phyloP scores from a whole-genome alignment of 2,329 filamentous ascomycete genomes.

The Cercospora citrullina region DNA sequence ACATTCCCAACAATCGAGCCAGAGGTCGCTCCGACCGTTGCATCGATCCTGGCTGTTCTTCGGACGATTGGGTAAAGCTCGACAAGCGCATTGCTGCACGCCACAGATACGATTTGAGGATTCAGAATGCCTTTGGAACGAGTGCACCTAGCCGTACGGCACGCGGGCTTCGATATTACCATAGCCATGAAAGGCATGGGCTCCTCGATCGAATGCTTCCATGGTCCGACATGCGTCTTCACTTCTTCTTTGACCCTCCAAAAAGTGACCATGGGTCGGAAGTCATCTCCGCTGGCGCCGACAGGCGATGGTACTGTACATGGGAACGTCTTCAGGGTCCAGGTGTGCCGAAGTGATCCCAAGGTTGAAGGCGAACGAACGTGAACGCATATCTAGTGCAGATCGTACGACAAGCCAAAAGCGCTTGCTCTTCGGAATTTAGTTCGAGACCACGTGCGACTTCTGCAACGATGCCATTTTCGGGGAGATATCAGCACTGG shows the following conservation, averaged over 20 bases:
- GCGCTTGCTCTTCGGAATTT: slow-evolving; percentile 27
- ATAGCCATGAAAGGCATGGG: background rate
- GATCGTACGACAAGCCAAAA: slow-evolving; percentile 29
- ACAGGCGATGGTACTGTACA: slow-evolving; percentile 27
- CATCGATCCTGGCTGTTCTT: background rate
- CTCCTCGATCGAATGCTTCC: background rate
- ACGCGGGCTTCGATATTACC: background rate
- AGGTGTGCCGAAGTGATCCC: slow-evolving; percentile 33
- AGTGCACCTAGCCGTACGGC: background rate
- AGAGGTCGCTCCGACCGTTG: background rate
- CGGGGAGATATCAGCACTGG: background rate
- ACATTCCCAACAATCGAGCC: background rate
- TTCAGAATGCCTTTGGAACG: background rate
- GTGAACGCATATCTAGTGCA: slow-evolving; percentile 24
- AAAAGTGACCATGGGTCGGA: slow-evolving; percentile 36
- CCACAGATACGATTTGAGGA: background rate
- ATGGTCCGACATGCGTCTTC: background rate
- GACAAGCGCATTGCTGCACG: background rate
- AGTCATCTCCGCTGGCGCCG: slow-evolving; percentile 38
- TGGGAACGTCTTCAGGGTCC: slow-evolving; percentile 37
- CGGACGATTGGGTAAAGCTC: background rate
- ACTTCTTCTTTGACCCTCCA: background rate
- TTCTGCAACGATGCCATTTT: background rate
- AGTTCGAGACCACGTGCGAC: background rate
- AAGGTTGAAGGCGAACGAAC: slow-evolving; percentile 39